Evolutionary conservation across 139 green algal genomes (phyloP), one percentile per base, ranked within the genome.

Genomic region (Ettlia oleoabundans): DNA sequence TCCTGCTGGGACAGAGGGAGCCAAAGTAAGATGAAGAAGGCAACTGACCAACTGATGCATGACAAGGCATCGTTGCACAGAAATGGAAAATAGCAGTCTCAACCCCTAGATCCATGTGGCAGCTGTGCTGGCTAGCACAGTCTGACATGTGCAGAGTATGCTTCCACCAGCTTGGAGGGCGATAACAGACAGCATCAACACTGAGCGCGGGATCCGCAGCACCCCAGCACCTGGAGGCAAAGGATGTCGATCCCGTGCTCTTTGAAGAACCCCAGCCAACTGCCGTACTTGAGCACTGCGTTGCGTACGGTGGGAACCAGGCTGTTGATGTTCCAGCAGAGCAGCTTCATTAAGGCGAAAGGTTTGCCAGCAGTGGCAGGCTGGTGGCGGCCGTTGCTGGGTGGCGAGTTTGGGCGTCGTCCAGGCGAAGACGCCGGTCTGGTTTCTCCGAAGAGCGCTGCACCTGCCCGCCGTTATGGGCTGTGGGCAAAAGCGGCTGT

Each of bases 251-350:
- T 40, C 24, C 69, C 32, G 7, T 89, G 83, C 26, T 81, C 24
- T 10, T 86, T 32, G 9, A 93, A 86, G 63, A 94, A 90, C 6
- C 86, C 88, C 2, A 40, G 33, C 67, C 92, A 73, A 19, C 73
- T 85, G 6, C 86, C 86, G 33, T 93, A 86, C 40, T 84, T 87
- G 1, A 92, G 80, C 37, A 89, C 87, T 8, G 92, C 84, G 65
- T 94, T 92, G 13, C 81, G 75, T 1, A 90, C 86, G 2, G 89
- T 93, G 0, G 88, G 89, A 0, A 91, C 87, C 88, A 94, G 47
- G 2, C 84, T 70, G 47, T 93, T 93, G 41, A 94, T 89, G 51
- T 94, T 94, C 90, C 90, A 94, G 26, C 63, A 78, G n/a, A 94
- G 76, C 3, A 94, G 65, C 13, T 68, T 82, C 76, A 93, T 84